phyloP scores from a whole-genome alignment of 169 alveolate species.

The Plasmodium malariae region DNA sequence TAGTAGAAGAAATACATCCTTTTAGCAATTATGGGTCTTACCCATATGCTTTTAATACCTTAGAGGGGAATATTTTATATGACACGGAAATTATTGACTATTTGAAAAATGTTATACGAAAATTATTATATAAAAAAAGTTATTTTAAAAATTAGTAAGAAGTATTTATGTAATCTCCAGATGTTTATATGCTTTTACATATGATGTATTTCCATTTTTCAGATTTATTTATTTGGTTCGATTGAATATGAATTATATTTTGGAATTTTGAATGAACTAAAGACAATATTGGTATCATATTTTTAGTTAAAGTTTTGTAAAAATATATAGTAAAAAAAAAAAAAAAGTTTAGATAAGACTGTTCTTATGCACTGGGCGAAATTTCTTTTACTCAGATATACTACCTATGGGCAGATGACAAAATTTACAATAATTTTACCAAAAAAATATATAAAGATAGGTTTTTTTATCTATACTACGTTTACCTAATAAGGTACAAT shows the following conservation, averaged over 20 bases:
- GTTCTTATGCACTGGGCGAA: neutral
- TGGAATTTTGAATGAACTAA: constrained; percentile 57
- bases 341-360: neutral
- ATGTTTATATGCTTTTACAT: neutral
- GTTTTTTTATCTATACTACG: constrained; percentile 50
- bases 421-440: constrained; percentile 67
- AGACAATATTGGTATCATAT: constrained; percentile 58
- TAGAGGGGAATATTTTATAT: constrained; percentile 64
- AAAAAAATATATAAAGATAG: constrained; percentile 44
- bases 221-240: constrained; percentile 63
- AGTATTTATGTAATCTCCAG: neutral
- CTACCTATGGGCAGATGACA: constrained; percentile 68
- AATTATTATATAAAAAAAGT: neutral
- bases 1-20: constrained; percentile 72
- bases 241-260: constrained; percentile 53
- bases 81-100: constrained; percentile 67
- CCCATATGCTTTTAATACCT: constrained; percentile 76
- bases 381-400: constrained; percentile 31
- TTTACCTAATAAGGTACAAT: constrained; percentile 62
- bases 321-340: neutral
- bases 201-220: neutral
- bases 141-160: neutral
- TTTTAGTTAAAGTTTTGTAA: neutral
- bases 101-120: constrained; percentile 70
- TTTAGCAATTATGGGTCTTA: constrained; percentile 57